Evolutionary conservation across 2,329 filamentous ascomycete genomes (phyloP).

Genomic region (Venturia aucupariae): DNA sequence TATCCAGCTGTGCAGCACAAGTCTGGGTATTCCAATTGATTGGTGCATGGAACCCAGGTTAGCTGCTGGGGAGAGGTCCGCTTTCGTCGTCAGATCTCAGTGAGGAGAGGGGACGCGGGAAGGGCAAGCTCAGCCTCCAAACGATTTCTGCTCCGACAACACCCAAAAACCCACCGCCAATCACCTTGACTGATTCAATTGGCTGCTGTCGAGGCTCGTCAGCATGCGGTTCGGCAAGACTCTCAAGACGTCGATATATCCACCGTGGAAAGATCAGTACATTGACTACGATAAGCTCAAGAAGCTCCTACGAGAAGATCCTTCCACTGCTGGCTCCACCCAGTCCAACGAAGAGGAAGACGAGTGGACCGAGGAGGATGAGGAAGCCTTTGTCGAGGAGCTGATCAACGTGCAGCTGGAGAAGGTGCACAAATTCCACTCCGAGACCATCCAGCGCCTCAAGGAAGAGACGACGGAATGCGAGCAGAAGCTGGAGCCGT

Average conservation of each 20-base stretch:
- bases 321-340: constrained; percentile 37
- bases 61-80: too few species aligned
- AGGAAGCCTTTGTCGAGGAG: constrained; percentile 89
- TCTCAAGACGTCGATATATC: constrained; percentile 67
- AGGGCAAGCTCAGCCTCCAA: background rate
- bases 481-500: constrained; percentile 53
- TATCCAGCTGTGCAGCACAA: background rate
- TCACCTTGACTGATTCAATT: background rate
- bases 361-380: constrained; percentile 85
- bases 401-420: constrained; percentile 90
- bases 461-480: constrained; percentile 68
- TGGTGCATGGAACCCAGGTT: too few species aligned
- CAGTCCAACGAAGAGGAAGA: constrained; percentile 48
- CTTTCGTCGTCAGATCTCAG: too few species aligned
- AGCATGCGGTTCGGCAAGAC: constrained; percentile 93
- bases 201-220: background rate
- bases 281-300: constrained; percentile 95
- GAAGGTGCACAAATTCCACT: constrained; percentile 87
- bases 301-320: constrained; percentile 72
- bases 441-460: constrained; percentile 69
- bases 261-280: constrained; percentile 87
- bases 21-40: too few species aligned
- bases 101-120: background rate
- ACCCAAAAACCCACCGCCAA: background rate
- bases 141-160: background rate